Base-by-base conservation (phyloP, 768 basidiomycete genomes). In the Suillus alpinus region DNA sequence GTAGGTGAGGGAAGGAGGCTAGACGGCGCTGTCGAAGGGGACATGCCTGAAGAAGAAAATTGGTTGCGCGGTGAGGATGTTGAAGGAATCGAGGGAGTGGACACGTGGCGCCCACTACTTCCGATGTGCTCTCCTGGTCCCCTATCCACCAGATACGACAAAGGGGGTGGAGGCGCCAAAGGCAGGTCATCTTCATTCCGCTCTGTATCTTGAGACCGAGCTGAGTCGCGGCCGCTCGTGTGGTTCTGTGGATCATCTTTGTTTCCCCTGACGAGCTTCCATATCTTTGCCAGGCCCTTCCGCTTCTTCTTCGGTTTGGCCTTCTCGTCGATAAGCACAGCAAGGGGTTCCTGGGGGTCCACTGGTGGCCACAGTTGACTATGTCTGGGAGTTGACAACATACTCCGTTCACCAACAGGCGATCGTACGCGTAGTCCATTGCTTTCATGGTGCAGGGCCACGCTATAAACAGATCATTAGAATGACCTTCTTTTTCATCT, bases 151-250 rank as follows among this genome's bases (percentile, higher is more conserved):
- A 98, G 82, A 75, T 94, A 95, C 0, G 93, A 93, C 57, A 98
- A 70, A 5, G 94, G 89, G 5, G 96, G 96, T 3, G 96, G 96
- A 0, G 95, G 96, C 3, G 91, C 87, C 43, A 97, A 78, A 4
- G 92, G 94, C 9, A 80, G 73, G 65, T 91, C 86, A 67, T 94
- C 91, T 3, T 91, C 88, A 46, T 71, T 32, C 69, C 71, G 69
- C 53, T 55, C 53, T 18, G 23, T 55, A 46, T 73, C 62, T 16
- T 72, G 43, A 72, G 79, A 62, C 80, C 83, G 79, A 6, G 76
- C 66, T 16, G 75, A 69, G 10, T 74, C 73, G 31, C 71, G 72
- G 41, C 73, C 68, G 43, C 66, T 70, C 7, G 60, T 32, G 13
- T 65, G 59, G 3, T 6, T n/a, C 10, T 26, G 53, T 29, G 68